A percentile compares a stretch with the other conserved stretches of the same genome.
Evolutionary conservation across 2,329 filamentous ascomycete genomes (phyloP).

Genomic region (Exutisphaerella laricina): DNA sequence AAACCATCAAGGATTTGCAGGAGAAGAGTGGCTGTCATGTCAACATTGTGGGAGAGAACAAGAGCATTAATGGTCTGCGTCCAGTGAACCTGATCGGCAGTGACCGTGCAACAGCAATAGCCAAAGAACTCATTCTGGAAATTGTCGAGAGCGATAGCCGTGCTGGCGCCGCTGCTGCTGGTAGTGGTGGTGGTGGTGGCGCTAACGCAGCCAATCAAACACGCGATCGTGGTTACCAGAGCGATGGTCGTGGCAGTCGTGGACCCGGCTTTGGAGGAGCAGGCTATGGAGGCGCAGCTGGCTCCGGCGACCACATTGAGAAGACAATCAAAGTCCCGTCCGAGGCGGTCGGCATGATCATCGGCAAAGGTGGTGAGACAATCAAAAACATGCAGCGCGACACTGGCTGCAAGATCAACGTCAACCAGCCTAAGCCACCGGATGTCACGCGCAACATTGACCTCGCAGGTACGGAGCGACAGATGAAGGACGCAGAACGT

Average conservation of each 20-base stretch:
- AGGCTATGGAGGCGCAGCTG: conserved; percentile 36
- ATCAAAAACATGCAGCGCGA: conserved; percentile 88
- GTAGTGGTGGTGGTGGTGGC: conserved; percentile 33
- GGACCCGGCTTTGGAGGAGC: conserved; percentile 13
- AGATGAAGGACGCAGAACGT: conserved; percentile 73
- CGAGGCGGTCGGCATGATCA: conserved; percentile 93
- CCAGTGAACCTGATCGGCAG: conserved; percentile 87
- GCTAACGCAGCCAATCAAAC: conserved; percentile 12
- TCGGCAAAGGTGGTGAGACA: conserved; percentile 86
- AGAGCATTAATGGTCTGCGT: conserved; percentile 82
- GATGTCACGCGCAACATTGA: conserved; percentile 83
- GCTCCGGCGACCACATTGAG: conserved; percentile 58
- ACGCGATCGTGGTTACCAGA: conserved; percentile 31
- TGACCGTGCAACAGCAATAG: conserved; percentile 64
- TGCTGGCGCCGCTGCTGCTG: conserved; percentile 34
- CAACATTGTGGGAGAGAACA: conserved; percentile 89
- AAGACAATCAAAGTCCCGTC: conserved; percentile 80
- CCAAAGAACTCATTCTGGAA: conserved; percentile 84
- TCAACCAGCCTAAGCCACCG: conserved; percentile 72
- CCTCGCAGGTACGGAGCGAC: conserved; percentile 69
- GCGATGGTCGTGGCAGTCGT: conserved; percentile 9
- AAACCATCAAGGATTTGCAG: conserved; percentile 88
- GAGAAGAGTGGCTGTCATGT: conserved; percentile 91
- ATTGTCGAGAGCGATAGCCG: conserved; percentile 84
- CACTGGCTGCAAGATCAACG: conserved; percentile 92